Evolutionary conservation across 2,329 filamentous ascomycete genomes (phyloP).

Genomic region (Furcasterigmium furcatum): DNA sequence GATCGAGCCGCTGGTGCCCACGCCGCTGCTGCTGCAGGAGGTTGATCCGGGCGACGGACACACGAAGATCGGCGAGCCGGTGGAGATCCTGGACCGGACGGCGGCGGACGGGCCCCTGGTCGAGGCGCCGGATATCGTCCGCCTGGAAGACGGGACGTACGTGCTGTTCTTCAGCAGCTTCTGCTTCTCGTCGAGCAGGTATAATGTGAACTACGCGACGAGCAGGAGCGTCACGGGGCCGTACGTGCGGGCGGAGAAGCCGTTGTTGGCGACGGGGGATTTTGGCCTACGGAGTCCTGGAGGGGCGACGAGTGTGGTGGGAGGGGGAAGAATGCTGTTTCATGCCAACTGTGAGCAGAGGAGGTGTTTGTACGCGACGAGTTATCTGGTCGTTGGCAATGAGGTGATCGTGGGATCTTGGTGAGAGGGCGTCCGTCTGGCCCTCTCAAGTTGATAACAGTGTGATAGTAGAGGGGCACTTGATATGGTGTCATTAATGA

Average conservation of each 20-base stretch:
- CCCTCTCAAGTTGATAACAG: no score
- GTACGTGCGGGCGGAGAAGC: conserved; percentile 25
- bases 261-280: conserved; percentile 31
- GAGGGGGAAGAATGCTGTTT: conserved; percentile 26
- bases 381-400: conserved; percentile 8
- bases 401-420: conserved; percentile 11
- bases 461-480: no score
- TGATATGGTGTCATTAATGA: no score
- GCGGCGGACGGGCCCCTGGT: conserved; percentile 50
- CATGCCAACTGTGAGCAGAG: conserved; percentile 30
- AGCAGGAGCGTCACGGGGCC: conserved; percentile 32
- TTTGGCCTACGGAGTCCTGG: conserved; percentile 35
- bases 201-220: conserved; percentile 60
- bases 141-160: conserved; percentile 44
- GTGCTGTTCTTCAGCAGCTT: conserved; percentile 61
- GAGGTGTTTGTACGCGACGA: conserved; percentile 31
- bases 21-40: conserved; percentile 55
- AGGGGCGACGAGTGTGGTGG: conserved; percentile 29
- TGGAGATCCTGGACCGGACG: conserved; percentile 42
- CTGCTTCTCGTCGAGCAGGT: conserved; percentile 50
- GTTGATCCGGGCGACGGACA: conserved; percentile 44
- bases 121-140: conserved; percentile 56
- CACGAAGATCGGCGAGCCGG: conserved; percentile 46
- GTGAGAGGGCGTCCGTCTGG: no score
- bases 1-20: conserved; percentile 35